phyloP scores from a whole-genome alignment of 1,139 yeast species.

The Kodamaea plutei region DNA sequence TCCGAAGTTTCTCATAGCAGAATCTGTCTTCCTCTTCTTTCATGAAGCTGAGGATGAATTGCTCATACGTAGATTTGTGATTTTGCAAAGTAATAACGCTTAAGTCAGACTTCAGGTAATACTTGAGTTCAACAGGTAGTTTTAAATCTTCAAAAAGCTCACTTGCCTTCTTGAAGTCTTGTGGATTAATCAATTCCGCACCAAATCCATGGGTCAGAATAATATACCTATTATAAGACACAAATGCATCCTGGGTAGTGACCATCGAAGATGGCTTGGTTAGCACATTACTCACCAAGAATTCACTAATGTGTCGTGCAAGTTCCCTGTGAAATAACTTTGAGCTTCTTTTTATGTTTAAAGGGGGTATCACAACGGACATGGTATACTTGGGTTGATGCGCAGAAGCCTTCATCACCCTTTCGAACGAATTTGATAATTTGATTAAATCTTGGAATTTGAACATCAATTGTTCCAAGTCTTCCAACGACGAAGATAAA shows the following conservation, averaged over 20 bases:
- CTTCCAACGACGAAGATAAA: slow-evolving; percentile 68
- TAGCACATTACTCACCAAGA: slow-evolving; percentile 34
- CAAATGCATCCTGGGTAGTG: slow-evolving; percentile 41
- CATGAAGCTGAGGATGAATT: slow-evolving; percentile 23
- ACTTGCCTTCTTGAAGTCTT: slow-evolving; percentile 31
- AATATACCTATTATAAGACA: slow-evolving; percentile 39
- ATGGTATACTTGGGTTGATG: slow-evolving; percentile 3
- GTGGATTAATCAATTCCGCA: slow-evolving; percentile 28
- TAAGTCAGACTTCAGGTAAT: slow-evolving; percentile 35
- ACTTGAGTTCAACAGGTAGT: slow-evolving; percentile 30
- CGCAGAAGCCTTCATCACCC: slow-evolving; percentile 21
- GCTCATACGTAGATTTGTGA: slow-evolving; percentile 19
- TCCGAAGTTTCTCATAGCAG: slow-evolving; percentile 22
- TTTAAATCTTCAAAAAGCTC: slow-evolving; percentile 27
- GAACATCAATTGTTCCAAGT: slow-evolving; percentile 70
- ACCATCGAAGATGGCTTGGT: slow-evolving; percentile 35
- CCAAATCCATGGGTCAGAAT: slow-evolving; percentile 41
- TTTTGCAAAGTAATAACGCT: slow-evolving; percentile 28
- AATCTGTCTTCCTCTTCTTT: slow-evolving; percentile 23
- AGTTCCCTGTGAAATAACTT: slow-evolving; percentile 35
- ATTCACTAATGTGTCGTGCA: slow-evolving; percentile 50
- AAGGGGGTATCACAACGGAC: slow-evolving; percentile 23
- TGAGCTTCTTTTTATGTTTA: slow-evolving; percentile 29
- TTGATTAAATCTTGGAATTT: slow-evolving; percentile 71
- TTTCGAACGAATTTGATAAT: slow-evolving; percentile 48